Percentiles rank a stretch among this genome's conserved stretches.
Conservation (phyloP, 1,139 yeast species). For the Suhomyces yuchorum region DNA sequence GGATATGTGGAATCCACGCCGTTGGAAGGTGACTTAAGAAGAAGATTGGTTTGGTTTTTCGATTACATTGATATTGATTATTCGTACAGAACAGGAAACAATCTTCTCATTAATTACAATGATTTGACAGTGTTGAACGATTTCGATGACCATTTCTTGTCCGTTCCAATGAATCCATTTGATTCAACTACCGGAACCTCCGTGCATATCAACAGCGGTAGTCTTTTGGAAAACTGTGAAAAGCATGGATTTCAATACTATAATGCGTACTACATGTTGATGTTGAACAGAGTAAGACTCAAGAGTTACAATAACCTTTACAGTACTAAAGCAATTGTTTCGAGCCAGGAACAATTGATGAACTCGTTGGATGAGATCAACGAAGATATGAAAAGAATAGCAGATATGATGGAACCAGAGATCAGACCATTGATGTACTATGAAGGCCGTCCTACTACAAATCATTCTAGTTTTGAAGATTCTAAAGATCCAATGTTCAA, state of each 20-base stretch:
- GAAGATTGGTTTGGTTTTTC: conserved; percentile 28
- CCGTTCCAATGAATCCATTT: conserved; percentile 15
- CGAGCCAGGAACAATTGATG: conserved; percentile 10
- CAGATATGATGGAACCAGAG: conserved; percentile 23
- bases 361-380: conserved; percentile 17
- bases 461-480: neutral
- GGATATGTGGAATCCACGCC: conserved; percentile 7
- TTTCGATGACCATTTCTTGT: conserved; percentile 12
- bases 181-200: neutral
- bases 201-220: conserved; percentile 3
- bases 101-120: conserved; percentile 18
- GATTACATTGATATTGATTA: conserved; percentile 25
- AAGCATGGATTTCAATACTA: conserved; percentile 15
- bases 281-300: conserved; percentile 24
- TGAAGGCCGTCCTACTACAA: neutral
- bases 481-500: conserved; percentile 7
- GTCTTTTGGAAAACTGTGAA: conserved; percentile 9
- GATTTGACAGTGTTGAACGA: conserved; percentile 23
- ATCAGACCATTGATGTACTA: conserved; percentile 19
- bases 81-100: conserved; percentile 28
- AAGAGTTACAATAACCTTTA: conserved; percentile 23
- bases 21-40: conserved; percentile 16
- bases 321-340: conserved; percentile 15
- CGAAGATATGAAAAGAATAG: conserved; percentile 20
- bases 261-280: conserved; percentile 19